A percentile compares a stretch with the other conserved stretches of the same genome.
phyloP scores from a whole-genome alignment of 495 filamentous ascomycete genomes.

The Talaromyces stipitatus region DNA sequence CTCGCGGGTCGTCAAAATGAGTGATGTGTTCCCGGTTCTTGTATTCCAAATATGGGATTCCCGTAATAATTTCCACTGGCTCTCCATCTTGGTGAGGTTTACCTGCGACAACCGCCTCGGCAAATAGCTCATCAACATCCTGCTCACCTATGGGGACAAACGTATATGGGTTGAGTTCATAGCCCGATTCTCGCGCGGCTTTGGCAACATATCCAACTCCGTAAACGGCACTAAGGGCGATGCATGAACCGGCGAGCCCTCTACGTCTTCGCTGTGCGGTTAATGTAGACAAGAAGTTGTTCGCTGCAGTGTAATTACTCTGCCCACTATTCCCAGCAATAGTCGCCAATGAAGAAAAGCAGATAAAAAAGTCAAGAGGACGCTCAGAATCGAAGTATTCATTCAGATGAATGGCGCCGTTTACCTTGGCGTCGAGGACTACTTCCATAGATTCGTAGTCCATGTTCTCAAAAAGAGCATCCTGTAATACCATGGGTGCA shows the following conservation, averaged over 20 bases:
- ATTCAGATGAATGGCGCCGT: constrained; percentile 12
- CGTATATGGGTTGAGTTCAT: neutral
- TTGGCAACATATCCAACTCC: constrained; percentile 39
- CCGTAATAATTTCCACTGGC: constrained; percentile 27
- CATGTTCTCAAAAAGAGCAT: no score
- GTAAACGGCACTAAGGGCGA: constrained; percentile 28
- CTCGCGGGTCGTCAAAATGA: no score
- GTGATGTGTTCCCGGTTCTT: neutral
- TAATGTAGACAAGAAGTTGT: constrained; percentile 38
- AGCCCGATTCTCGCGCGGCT: neutral
- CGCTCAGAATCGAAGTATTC: constrained; percentile 10
- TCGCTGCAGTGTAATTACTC: constrained; percentile 37
- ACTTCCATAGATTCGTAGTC: constrained; percentile 6
- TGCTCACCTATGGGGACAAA: constrained; percentile 15
- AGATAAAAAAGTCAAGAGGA: constrained; percentile 29
- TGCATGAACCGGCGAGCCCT: constrained; percentile 28
- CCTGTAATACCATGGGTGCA: no score
- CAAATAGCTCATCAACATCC: constrained; percentile 29
- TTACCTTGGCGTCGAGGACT: constrained; percentile 12
- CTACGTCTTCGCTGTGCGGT: constrained; percentile 16
- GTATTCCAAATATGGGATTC: neutral
- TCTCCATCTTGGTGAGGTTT: constrained; percentile 13
- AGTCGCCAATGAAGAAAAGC: constrained; percentile 19
- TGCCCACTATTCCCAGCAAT: constrained; percentile 19
- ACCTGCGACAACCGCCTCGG: constrained; percentile 43